Base-by-base conservation (phyloP, 2,329 filamentous ascomycete genomes). In the Microdochium trichocladiopsis region DNA sequence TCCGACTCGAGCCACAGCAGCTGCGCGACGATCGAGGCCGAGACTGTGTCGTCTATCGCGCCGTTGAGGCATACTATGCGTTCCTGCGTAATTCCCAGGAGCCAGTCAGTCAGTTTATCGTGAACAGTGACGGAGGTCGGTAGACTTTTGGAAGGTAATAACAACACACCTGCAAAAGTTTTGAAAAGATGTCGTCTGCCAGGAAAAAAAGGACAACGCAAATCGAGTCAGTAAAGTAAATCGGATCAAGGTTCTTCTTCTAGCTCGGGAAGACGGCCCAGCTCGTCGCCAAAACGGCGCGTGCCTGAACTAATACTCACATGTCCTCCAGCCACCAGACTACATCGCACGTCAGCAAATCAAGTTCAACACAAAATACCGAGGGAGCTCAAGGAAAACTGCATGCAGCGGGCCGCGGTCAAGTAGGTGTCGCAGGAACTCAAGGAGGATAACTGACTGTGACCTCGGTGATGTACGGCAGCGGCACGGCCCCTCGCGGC, bases 1-100 rank as follows among this genome's bases (percentile, higher is more conserved):
- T 99, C 94, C 63, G 93, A 94, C 77, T 99, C 95, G 69, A 99
- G 90, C 81, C 92, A 99, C 57, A 99, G 87, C 22, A 99, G 84
- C 68, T 99, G 95, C 1, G 94, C 90, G 25, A 97, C 93, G 57
- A 97, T 90, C 43, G 88, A 89, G n/a, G 94, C 93, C 36, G 91
- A 95, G 59, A 94, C 84, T 43, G 82, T 86, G 66, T 96, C 90
- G 72, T 97, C 88, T 53, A 97, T 91, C 64, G 88, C 79, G 63
- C 93, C 93, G 64, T 96, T 96, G 33, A 97, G 80, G 66, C 89
- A 96, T 64, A 99, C 80, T 63, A 97, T 97, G 57, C 93, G 89
- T 77, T 97, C 93, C 84, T 90, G 31, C 25, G 53, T 51, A 54
- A 50, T 6, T 50, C 4, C 21, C 52, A 65, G 47, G 63, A n/a